Evolutionary conservation across 805 yeast species (phyloP).

Genomic region (Saccharomycopsis synnaedendra): DNA sequence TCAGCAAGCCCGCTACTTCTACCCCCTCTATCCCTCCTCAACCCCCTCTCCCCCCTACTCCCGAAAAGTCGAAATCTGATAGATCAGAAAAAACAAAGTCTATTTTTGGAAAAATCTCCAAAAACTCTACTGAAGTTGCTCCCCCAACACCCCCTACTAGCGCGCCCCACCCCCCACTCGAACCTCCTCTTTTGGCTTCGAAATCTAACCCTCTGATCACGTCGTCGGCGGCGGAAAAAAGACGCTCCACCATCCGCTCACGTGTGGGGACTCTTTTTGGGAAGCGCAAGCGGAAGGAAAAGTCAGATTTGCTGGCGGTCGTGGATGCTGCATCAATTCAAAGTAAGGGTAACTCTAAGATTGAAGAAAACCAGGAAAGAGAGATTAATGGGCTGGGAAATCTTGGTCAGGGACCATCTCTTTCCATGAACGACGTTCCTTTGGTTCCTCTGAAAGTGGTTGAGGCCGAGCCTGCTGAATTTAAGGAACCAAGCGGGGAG

Average conservation of each 20-base stretch:
- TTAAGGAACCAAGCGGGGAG: too few relatives aligned
- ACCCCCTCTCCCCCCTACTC: background rate
- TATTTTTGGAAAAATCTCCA: too few relatives aligned
- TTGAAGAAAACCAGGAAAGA: too few relatives aligned
- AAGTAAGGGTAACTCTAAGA: too few relatives aligned
- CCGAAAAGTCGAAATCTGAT: background rate
- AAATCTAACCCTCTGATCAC: conserved; percentile 12
- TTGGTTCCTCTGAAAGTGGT: conserved; percentile 2
- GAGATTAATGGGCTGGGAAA: background rate
- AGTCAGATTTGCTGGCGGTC: too few relatives aligned
- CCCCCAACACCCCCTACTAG: conserved; percentile 1
- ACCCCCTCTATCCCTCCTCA: background rate
- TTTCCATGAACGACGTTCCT: conserved; percentile 10
- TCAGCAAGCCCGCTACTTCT: background rate
- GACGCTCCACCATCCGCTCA: conserved; percentile 40
- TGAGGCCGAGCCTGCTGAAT: too few relatives aligned
- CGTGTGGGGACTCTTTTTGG: conserved; percentile 70
- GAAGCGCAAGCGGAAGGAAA: conserved; percentile 26
- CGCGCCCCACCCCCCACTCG: background rate
- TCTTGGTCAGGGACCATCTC: background rate
- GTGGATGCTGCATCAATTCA: too few relatives aligned
- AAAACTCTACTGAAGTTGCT: background rate
- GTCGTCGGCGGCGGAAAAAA: conserved; percentile 17
- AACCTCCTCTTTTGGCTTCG: conserved; percentile 8
- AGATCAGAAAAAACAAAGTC: background rate